A percentile compares a stretch with the other conserved stretches of the same genome.
These are phyloP conservation scores for Colletotrichum cordylinicola DNA, from an alignment of 2,329 filamentous ascomycete genomes.

Conservation along the genomic window DNA sequence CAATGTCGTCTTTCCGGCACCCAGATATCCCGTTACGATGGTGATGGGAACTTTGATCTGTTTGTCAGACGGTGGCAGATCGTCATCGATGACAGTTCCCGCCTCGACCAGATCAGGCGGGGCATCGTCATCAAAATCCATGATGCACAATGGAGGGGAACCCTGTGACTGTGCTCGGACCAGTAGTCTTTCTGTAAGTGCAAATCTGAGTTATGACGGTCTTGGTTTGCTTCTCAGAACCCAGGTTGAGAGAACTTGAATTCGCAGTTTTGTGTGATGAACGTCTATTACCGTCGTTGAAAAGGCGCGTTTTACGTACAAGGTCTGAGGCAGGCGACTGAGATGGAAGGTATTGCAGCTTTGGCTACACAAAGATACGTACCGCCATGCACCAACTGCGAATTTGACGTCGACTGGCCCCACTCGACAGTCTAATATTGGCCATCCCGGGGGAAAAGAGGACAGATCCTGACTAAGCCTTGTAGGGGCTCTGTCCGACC, in stretches of 20 bases:
- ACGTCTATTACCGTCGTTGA: neutral
- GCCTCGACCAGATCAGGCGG: conserved; percentile 69
- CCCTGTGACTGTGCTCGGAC: conserved; percentile 13
- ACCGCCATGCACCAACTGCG: neutral
- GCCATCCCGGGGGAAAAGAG: neutral
- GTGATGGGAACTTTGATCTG: conserved; percentile 79
- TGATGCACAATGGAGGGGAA: conserved; percentile 34
- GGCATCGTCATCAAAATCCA: conserved; percentile 71
- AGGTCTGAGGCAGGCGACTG: neutral
- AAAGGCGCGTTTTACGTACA: neutral
- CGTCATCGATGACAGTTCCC: conserved; percentile 35
- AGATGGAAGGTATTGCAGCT: neutral
- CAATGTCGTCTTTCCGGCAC: conserved; percentile 93
- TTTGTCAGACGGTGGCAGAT: conserved; percentile 50
- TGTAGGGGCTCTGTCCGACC: neutral
- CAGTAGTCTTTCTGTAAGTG: neutral
- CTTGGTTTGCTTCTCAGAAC: neutral
- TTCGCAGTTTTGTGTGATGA: neutral
- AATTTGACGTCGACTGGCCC: conserved; percentile 10
- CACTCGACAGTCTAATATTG: neutral
- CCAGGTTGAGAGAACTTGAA: neutral
- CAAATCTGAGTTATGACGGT: neutral
- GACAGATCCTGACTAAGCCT: conserved; percentile 16
- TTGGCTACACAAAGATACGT: neutral
- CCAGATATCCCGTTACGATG: conserved; percentile 90